Conservation (phyloP, 805 yeast species). For the Sporopachydermia lactativora region DNA sequence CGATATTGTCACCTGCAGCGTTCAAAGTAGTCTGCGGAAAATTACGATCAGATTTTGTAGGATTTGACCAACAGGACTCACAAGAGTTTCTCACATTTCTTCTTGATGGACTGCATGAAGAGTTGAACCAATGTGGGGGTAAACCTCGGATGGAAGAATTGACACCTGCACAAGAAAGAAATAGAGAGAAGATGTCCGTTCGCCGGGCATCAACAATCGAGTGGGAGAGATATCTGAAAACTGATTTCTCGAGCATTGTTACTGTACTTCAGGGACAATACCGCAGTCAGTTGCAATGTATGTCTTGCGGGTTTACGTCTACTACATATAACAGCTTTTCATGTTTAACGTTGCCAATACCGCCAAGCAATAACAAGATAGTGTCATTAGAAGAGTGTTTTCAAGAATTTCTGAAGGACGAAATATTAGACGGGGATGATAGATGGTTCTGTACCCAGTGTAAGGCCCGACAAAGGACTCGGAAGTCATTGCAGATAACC, state of each 20-base stretch:
- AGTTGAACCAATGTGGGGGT: conserved; percentile 53
- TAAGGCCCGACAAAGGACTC: conserved; percentile 42
- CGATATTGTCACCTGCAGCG: conserved; percentile 40
- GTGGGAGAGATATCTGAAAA: conserved; percentile 77
- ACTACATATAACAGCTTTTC: conserved; percentile 81
- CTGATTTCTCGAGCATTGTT: conserved; percentile 68
- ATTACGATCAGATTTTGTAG: conserved; percentile 47
- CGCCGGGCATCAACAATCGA: conserved; percentile 77
- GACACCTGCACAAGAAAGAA: conserved; percentile 55
- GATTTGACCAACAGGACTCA: conserved; percentile 72
- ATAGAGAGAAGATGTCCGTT: conserved; percentile 59
- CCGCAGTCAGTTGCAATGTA: conserved; percentile 62
- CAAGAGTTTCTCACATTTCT: conserved; percentile 68
- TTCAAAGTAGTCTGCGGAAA: conserved; percentile 60
- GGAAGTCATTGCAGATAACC: conserved; percentile 59
- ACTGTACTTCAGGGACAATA: conserved; percentile 85
- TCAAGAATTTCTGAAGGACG: conserved; percentile 62
- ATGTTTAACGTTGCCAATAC: conserved; percentile 68
- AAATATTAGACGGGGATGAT: conserved; percentile 61
- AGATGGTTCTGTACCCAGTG: conserved; percentile 80
- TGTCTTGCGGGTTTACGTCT: conserved; percentile 59
- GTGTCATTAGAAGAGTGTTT: conserved; percentile 49
- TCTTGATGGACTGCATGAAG: conserved; percentile 72
- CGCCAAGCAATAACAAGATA: conserved; percentile 25
- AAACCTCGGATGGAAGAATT: conserved; percentile 42